Evolutionary conservation across 495 filamentous ascomycete species (phyloP), one percentile per base, ranked within the genome.

Genomic region (Bacidia rubella): DNA sequence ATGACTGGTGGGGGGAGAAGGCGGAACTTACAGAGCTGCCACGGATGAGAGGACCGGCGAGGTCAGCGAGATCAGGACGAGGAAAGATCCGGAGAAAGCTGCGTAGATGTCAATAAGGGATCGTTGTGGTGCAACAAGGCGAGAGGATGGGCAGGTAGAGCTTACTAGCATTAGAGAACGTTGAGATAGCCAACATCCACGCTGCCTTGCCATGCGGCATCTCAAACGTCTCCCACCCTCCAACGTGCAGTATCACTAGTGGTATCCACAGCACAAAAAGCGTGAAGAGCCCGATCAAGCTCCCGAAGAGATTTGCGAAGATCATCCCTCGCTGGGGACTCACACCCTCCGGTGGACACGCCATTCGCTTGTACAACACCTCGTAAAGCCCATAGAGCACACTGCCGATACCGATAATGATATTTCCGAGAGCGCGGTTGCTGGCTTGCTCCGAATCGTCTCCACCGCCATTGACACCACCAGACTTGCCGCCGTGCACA

Each of bases 361-460:
- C 90, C 42, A 81, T 75, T 40, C 79, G 79, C 70, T 98, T 98
- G 67, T 97, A 98, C 42, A 98, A 64, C 23, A 98, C 92, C 67
- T 98, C 92, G 66, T 98, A 98, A 32, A 98, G 80, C 0, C 92
- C 92, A 65, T 98, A 98, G 15, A 98, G 73, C 20, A 98, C 82
- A 54, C 85, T 90, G 3, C 92, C 92, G n/a, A 87, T 65, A 2
- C 90, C 90, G 58, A 98, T 97, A 63, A 97, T 77, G 44, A 96
- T 64, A 63, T 98, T 98, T 0, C 92, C 92, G 1, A 86, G 57
- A 2, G 87, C 66, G 2, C 90, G 71, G 52, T 78, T 76, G 45
- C 71, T 59, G 0, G 75, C 75, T 61, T 83, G 68, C 12, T 66
- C 62, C 17, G 69, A 62, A 12, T 74, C 27, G 66, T 12, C 65